These are phyloP conservation scores for Xylariaceae sp. DNA, from an alignment of 2,329 filamentous ascomycete species.

Conservation along the genomic window DNA sequence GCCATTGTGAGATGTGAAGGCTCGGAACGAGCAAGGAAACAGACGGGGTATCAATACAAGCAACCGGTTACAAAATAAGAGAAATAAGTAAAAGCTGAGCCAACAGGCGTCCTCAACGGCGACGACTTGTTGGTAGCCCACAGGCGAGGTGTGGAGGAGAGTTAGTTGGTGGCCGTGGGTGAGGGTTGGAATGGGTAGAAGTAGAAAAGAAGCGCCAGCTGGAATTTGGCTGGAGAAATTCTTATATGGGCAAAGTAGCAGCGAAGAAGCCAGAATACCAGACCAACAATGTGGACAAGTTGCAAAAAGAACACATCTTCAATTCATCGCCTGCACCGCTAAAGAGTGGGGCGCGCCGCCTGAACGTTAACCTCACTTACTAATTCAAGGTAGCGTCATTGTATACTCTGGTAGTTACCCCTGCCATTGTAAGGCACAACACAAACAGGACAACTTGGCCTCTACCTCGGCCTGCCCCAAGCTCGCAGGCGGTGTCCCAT, in stretches of 20 bases:
- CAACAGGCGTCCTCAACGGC: slow-evolving; percentile 12
- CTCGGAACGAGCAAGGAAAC: slow-evolving; percentile 12
- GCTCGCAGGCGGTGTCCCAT: not conserved
- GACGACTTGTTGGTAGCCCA: slow-evolving; percentile 21
- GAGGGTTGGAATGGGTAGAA: slow-evolving; percentile 19
- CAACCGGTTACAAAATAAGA: slow-evolving; percentile 9
- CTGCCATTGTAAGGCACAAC: slow-evolving; percentile 6
- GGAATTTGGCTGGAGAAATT: slow-evolving; percentile 20
- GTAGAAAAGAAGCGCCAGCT: slow-evolving; percentile 12
- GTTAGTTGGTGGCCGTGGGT: slow-evolving; percentile 4
- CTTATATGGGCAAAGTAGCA: slow-evolving; percentile 28
- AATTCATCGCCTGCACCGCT: slow-evolving; percentile 11
- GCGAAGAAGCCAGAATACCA: slow-evolving; percentile 20
- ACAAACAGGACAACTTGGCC: slow-evolving; percentile 21
- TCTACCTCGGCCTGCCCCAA: not conserved
- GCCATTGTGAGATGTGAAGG: slow-evolving; percentile 40
- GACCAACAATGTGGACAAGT: slow-evolving; percentile 30
- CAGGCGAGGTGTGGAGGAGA: slow-evolving; percentile 9
- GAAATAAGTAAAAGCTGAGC: slow-evolving; percentile 21
- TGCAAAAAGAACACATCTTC: slow-evolving; percentile 35
- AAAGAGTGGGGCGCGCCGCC: slow-evolving; percentile 22
- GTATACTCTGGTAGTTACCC: not conserved
- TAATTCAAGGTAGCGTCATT: not conserved
- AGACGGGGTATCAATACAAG: slow-evolving; percentile 7
- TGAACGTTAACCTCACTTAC: slow-evolving; percentile 1